phyloP scores from a whole-genome alignment of 768 basidiomycete species.

The Mrakia gelida region DNA sequence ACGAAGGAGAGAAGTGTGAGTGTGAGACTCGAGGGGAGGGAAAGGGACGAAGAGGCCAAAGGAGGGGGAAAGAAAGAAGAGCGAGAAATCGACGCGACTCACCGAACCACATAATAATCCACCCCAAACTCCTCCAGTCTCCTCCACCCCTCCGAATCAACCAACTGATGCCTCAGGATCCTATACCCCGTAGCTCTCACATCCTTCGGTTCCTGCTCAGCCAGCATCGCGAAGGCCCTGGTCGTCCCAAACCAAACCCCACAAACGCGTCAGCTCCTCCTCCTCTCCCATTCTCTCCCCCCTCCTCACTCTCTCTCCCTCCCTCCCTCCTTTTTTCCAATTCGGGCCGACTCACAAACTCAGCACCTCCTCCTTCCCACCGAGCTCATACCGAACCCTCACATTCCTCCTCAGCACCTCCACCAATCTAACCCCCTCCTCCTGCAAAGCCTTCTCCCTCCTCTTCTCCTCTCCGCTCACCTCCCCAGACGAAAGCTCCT shows the following conservation, averaged over 20 bases:
- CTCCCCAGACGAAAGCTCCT: background rate
- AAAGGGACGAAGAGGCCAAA: background rate
- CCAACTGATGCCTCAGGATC: conserved; percentile 42
- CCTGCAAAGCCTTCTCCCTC: conserved; percentile 30
- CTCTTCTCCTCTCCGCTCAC: background rate
- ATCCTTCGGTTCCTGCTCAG: conserved; percentile 49
- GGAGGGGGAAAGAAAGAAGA: background rate
- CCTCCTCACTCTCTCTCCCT: background rate
- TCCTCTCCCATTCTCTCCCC: too few relatives aligned
- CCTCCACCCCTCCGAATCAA: conserved; percentile 22
- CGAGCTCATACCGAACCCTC: conserved; percentile 71
- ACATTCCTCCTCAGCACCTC: conserved; percentile 55
- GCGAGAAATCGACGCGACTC: background rate
- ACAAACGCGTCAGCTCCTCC: background rate
- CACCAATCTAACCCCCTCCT: conserved; percentile 34
- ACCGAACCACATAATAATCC: conserved; percentile 92
- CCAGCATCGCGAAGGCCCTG: conserved; percentile 16
- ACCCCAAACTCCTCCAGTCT: conserved; percentile 18
- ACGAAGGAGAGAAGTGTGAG: background rate
- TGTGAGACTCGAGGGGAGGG: background rate
- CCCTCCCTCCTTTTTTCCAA: background rate
- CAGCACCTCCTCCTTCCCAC: conserved; percentile 60
- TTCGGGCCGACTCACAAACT: conserved; percentile 57
- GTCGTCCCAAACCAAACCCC: too few relatives aligned
- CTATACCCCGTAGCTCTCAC: conserved; percentile 79